Evolutionary conservation across 345 rosid genomes (phyloP).

Genomic region (Microcos paniculata): DNA sequence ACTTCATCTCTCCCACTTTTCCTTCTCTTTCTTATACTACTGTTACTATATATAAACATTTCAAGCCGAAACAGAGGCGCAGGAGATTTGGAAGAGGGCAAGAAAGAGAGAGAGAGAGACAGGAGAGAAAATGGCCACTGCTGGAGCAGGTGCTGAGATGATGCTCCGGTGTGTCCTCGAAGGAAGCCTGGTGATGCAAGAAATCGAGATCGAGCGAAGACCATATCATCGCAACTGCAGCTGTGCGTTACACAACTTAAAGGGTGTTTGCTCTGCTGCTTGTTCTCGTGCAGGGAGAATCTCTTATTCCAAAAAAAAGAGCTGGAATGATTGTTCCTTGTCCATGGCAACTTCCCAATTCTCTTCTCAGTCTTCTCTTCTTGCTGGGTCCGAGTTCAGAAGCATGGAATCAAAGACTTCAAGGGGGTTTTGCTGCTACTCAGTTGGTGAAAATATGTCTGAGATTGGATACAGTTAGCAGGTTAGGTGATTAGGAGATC

Average conservation of each 20-base stretch:
- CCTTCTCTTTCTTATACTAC: no score
- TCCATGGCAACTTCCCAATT: conserved; percentile 6
- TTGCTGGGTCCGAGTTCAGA: neutral
- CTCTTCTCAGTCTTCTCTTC: conserved; percentile 15
- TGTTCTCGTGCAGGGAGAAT: conserved; percentile 3
- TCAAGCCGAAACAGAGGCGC: neutral
- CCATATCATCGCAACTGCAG: conserved; percentile 34
- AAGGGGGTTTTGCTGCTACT: neutral
- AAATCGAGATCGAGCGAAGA: conserved; percentile 21
- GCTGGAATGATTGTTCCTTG: conserved; percentile 8
- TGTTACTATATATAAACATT: neutral
- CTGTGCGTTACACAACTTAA: conserved; percentile 29
- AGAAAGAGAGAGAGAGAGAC: neutral
- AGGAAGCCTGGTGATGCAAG: conserved; percentile 20
- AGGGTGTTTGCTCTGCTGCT: neutral
- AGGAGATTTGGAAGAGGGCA: neutral
- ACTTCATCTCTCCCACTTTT: neutral
- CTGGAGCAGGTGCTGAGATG: conserved; percentile 13
- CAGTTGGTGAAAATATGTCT: neutral
- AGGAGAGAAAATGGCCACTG: neutral
- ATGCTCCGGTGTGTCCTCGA: conserved; percentile 22
- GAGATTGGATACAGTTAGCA: neutral
- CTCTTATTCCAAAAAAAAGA: conserved; percentile 12
- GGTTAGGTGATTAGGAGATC: neutral
- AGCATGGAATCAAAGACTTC: neutral